phyloP scores from a whole-genome alignment of 805 yeast genomes.

The Candida pseudofarinosa region DNA sequence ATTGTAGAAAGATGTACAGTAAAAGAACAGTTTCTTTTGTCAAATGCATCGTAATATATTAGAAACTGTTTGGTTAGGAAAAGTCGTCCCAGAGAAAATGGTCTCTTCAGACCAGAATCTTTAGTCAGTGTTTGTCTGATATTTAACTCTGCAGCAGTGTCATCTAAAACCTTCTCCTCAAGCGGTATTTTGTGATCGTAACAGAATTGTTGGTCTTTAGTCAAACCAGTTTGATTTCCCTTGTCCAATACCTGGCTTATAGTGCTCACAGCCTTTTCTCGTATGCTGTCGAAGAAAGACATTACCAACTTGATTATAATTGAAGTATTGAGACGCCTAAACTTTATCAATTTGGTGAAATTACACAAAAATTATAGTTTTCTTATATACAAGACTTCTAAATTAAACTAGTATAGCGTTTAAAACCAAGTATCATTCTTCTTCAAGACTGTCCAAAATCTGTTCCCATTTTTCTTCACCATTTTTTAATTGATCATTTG shows the following conservation, averaged over 20 bases:
- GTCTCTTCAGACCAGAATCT: slow-evolving; percentile 16
- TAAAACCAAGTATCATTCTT: not conserved
- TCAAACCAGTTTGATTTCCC: slow-evolving; percentile 39
- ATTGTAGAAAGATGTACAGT: slow-evolving; percentile 72
- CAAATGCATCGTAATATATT: slow-evolving; percentile 69
- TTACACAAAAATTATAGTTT: not conserved
- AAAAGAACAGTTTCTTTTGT: slow-evolving; percentile 63
- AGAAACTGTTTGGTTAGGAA: slow-evolving; percentile 72
- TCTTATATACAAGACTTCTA: not conserved
- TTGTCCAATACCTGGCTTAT: slow-evolving; percentile 42
- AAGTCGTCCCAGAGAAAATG: slow-evolving; percentile 56
- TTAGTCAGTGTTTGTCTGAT: slow-evolving; percentile 22
- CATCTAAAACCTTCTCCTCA: slow-evolving; percentile 60
- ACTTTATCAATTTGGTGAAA: not conserved
- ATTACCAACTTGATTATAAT: slow-evolving; percentile 16
- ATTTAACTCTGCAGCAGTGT: slow-evolving; percentile 58
- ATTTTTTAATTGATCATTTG: not conserved
- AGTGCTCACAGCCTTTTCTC: slow-evolving; percentile 45
- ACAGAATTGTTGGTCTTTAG: slow-evolving; percentile 70
- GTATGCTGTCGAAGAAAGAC: slow-evolving; percentile 50
- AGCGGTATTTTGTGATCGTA: slow-evolving; percentile 67
- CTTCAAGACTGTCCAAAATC: slow-evolving; percentile 1
- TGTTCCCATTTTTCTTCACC: slow-evolving; percentile 4
- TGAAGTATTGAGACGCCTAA: not conserved
- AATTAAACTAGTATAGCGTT: not conserved